Evolutionary conservation across 352 stramenopile species (phyloP), one percentile per base, ranked within the genome.

Genomic region (Phytophthora multivora): DNA sequence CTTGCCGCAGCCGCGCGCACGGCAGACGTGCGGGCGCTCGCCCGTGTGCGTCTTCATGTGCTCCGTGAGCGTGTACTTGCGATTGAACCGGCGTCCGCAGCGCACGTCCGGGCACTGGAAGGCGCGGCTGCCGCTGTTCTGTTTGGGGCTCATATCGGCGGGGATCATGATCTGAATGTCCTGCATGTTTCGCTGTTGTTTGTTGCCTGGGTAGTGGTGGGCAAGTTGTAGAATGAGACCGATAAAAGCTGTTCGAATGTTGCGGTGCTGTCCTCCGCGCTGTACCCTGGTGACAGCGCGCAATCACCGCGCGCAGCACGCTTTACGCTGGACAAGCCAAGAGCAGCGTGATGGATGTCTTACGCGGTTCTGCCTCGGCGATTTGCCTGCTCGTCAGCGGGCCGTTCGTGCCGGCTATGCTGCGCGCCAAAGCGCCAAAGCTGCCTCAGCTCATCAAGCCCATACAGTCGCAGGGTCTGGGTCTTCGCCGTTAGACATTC

Each of bases 31-130:
- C 15, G 75, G 75, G 5, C 68, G 71, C 21, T 84, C 75, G 30
- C 82, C 82, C 35, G 82, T 90, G 73, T 91, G 82, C 21, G 80
- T 91, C 70, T 89, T 89, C 57, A 86, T 78, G 69, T 91, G 82
- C 56, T 90, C 80, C 8, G 66, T 88, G 56, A 90, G 79, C 35
- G 80, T 89, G 56, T 85, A 86, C 40, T 82, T 85, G 74, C 79
- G 79, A 59, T 86, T 82, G 63, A 89, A 89, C 16, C 75, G 69
- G n/a, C 73, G 66, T 19, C 55, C 66, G 51, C 79, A 89, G 41
- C 54, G 51, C 8, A 66, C 55, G 46, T 80, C 66, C 3, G 67
- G 65, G 53, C 78, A 88, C 49, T 73, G 49, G 35, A 86, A 88
- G 31, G 51, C 73, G 61, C 25, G 73, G 61, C 0, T 69, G 55